Conservation (phyloP, 1,284 basidiomycete genomes). For the Tilletia horrida region DNA sequence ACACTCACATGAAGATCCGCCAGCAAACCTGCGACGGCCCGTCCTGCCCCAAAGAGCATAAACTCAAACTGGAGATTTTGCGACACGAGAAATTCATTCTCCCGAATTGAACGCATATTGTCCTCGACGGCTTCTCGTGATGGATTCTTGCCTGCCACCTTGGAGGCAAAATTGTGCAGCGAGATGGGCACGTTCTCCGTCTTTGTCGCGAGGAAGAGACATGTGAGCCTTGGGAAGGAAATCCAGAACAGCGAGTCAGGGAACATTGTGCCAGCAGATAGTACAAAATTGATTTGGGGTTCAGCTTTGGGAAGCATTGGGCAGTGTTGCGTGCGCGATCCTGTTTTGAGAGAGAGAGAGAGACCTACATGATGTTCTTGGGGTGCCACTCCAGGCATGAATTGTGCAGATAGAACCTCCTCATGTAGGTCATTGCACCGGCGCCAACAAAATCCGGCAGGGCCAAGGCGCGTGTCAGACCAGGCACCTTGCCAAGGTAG, state of each 20-base stretch:
- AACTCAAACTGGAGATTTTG: conserved; percentile 92
- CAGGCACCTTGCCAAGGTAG: conserved; percentile 80
- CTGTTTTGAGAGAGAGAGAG: background rate
- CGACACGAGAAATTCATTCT: conserved; percentile 89
- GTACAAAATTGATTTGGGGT: background rate
- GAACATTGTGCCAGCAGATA: background rate
- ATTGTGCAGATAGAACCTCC: conserved; percentile 95
- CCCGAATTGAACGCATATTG: conserved; percentile 74
- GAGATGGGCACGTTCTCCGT: conserved; percentile 90
- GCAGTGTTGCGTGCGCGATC: too few species aligned
- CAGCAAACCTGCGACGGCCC: conserved; percentile 82
- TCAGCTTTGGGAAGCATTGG: too few species aligned
- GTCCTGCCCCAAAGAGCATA: conserved; percentile 82
- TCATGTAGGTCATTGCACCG: conserved; percentile 85
- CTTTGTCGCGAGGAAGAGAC: conserved; percentile 91
- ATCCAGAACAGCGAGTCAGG: too few species aligned
- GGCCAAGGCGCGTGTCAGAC: conserved; percentile 77
- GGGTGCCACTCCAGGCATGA: conserved; percentile 99
- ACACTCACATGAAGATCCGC: conserved; percentile 76
- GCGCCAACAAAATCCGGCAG: conserved; percentile 89
- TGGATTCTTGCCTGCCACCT: conserved; percentile 51
- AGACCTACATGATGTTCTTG: conserved; percentile 85
- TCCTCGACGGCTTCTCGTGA: conserved; percentile 68
- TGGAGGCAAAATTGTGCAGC: conserved; percentile 71
- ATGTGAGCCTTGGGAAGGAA: conserved; percentile 71